Evolutionary conservation across 805 yeast species (phyloP).

Genomic region (Metschnikowia kofuensis): DNA sequence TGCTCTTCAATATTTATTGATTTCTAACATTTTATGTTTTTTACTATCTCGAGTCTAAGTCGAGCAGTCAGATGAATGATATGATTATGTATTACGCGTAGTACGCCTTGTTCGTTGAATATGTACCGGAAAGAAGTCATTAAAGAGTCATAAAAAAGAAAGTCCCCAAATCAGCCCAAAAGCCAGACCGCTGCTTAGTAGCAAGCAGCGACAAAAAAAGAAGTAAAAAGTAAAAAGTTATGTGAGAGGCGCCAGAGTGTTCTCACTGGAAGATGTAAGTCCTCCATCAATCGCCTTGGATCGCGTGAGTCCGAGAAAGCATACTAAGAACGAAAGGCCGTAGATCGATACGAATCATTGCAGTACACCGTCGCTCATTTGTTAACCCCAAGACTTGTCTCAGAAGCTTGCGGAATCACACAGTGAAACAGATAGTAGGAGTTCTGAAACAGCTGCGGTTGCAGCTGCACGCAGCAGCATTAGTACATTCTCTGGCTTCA

Average conservation of each 20-base stretch:
- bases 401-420: conserved; percentile 1
- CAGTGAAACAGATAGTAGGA: conserved; percentile 2
- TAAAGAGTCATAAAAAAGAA: background rate
- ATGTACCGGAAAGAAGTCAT: background rate
- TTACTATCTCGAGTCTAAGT: too few species aligned
- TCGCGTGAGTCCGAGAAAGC: too few species aligned
- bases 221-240: background rate
- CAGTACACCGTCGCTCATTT: too few species aligned
- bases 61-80: too few species aligned
- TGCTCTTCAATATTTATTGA: too few species aligned
- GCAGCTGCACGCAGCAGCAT: background rate
- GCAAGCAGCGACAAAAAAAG: background rate
- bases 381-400: background rate
- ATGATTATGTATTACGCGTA: background rate
- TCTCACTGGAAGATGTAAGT: too few species aligned
- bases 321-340: too few species aligned
- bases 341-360: too few species aligned
- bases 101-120: background rate
- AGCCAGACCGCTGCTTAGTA: background rate
- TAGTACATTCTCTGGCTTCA: background rate
- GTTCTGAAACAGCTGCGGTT: conserved; percentile 6
- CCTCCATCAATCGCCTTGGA: too few species aligned
- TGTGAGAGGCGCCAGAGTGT: background rate
- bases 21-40: too few species aligned
- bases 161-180: background rate